Percentiles rank a stretch among this genome's conserved stretches.
Evolutionary conservation across 169 alveolate species (phyloP).

Genomic region (Plasmodium yoelii): DNA sequence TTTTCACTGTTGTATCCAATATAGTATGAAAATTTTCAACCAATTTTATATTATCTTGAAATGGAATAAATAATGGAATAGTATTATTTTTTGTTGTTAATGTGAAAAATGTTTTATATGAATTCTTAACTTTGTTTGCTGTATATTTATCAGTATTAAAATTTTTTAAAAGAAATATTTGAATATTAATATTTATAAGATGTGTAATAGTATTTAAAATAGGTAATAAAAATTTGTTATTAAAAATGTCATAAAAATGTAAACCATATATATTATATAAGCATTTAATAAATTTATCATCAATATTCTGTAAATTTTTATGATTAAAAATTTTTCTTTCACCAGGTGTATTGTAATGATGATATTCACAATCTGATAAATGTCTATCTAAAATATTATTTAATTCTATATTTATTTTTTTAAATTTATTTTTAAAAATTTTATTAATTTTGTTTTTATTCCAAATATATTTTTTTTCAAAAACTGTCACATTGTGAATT

Average conservation of each 20-base stretch:
- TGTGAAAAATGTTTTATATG: constrained; percentile 43
- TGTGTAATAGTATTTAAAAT: constrained; percentile 14
- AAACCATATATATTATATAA: constrained; percentile 19
- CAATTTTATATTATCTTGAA: constrained; percentile 13
- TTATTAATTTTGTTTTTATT: constrained; percentile 17
- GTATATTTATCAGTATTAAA: constrained; percentile 43
- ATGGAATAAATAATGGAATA: constrained; percentile 26
- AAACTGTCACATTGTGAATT: background rate
- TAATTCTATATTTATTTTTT: constrained; percentile 19
- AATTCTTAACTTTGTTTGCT: constrained; percentile 22
- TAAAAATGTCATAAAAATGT: constrained; percentile 19
- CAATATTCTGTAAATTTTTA: background rate
- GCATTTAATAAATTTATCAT: background rate
- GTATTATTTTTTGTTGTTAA: constrained; percentile 34
- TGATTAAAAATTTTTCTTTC: background rate
- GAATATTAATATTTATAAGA: constrained; percentile 24
- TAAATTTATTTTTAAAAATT: constrained; percentile 12
- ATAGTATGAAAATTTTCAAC: constrained; percentile 9
- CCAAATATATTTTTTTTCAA: constrained; percentile 63
- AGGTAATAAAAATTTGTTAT: constrained; percentile 26
- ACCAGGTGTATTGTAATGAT: background rate
- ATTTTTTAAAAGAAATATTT: constrained; percentile 49
- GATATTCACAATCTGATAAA: constrained; percentile 20
- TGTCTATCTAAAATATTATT: constrained; percentile 7
- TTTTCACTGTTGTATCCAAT: constrained; percentile 19